Conservation (phyloP, 164 flowering plant species). For the Brasenia schreberi region DNA sequence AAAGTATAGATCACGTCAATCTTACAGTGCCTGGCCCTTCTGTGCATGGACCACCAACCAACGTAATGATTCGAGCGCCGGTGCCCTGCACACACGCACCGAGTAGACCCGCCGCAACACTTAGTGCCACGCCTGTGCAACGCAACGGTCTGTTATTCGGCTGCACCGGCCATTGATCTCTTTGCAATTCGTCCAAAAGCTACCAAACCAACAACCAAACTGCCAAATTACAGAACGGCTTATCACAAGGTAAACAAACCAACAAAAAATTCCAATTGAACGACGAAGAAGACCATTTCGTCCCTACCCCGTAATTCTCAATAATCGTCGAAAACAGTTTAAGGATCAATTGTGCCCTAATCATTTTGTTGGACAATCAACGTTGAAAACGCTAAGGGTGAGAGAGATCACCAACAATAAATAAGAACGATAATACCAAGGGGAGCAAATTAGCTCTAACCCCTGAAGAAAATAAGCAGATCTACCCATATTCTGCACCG, state of each 20-base stretch:
- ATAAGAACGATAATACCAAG: too few species aligned
- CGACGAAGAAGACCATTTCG: neutral
- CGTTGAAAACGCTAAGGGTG: too few species aligned
- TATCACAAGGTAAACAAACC: neutral
- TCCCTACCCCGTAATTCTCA: neutral
- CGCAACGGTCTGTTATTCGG: conserved; percentile 59
- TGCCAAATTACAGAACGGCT: neutral
- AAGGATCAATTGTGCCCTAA: neutral
- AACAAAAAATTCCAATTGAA: too few species aligned
- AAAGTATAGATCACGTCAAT: neutral
- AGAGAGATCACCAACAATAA: too few species aligned
- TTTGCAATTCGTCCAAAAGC: conserved; percentile 79
- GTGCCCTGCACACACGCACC: conserved; percentile 90
- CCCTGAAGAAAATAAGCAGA: neutral
- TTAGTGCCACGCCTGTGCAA: conserved; percentile 92
- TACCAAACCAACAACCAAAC: conserved; percentile 13
- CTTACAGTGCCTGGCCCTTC: conserved; percentile 97
- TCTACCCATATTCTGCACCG: neutral
- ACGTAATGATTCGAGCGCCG: conserved; percentile 70
- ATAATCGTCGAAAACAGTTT: neutral
- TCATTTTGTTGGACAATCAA: too few species aligned
- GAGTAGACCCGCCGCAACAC: conserved; percentile 77
- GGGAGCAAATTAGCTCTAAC: neutral
- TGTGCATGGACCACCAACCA: conserved; percentile 98
- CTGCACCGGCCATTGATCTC: conserved; percentile 85